phyloP scores from a whole-genome alignment of 2,329 filamentous ascomycete genomes.

The Beauveria australis region DNA sequence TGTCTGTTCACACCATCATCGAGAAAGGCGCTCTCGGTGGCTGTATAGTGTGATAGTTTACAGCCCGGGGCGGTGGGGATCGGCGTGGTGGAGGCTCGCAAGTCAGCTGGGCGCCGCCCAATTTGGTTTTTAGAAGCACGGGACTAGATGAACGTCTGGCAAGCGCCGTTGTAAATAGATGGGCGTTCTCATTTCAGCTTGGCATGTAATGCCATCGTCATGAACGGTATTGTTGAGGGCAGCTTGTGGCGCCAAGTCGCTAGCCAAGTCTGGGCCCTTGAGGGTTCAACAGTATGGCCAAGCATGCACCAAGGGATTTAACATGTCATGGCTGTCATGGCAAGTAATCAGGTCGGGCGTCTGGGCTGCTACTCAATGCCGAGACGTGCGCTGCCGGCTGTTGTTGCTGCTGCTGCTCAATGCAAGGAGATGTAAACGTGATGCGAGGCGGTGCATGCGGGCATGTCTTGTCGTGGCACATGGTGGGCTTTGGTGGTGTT shows the following conservation, averaged over 20 bases:
- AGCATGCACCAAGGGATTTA: too few relatives aligned
- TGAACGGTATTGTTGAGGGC: not conserved
- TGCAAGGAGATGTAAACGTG: too few relatives aligned
- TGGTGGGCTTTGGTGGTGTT: too few relatives aligned
- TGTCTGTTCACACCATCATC: not conserved
- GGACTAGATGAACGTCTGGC: not conserved
- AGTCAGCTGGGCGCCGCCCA: slow-evolving; percentile 3
- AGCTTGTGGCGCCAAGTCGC: not conserved
- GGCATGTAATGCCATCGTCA: not conserved
- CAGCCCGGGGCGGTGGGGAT: not conserved
- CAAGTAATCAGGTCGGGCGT: too few relatives aligned
- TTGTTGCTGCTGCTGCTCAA: too few relatives aligned
- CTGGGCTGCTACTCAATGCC: too few relatives aligned
- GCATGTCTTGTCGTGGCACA: too few relatives aligned
- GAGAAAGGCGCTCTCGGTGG: not conserved
- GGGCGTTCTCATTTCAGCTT: not conserved
- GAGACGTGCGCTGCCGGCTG: too few relatives aligned
- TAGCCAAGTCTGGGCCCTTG: not conserved
- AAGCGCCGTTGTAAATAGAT: not conserved
- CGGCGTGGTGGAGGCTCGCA: not conserved
- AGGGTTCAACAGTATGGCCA: not conserved
- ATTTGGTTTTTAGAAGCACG: not conserved
- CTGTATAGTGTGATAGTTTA: not conserved
- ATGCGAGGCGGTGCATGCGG: too few relatives aligned
- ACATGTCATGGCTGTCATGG: too few relatives aligned